phyloP scores from a whole-genome alignment of 2,329 filamentous ascomycete genomes.

The Didymella arachidicola region DNA sequence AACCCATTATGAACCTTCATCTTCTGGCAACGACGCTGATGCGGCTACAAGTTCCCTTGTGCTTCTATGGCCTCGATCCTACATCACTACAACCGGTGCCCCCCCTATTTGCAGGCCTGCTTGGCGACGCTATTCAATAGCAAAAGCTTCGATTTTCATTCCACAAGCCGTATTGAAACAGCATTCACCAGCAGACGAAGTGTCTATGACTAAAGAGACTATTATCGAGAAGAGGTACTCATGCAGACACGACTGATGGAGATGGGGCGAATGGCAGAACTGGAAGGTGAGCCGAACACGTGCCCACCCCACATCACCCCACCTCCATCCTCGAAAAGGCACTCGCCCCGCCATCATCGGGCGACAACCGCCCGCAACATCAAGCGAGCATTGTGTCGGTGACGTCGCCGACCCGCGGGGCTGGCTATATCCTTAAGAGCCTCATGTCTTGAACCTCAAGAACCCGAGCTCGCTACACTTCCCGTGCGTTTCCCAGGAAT shows the following conservation, averaged over 20 bases:
- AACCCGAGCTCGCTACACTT: background rate
- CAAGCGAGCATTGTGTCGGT: constrained; percentile 21
- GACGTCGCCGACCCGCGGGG: constrained; percentile 25
- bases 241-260: background rate
- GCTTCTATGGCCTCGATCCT: too few relatives aligned
- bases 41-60: too few relatives aligned
- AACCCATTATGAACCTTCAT: too few relatives aligned
- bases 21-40: too few relatives aligned
- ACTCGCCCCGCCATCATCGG: constrained; percentile 25
- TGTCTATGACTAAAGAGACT: too few relatives aligned
- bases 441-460: constrained; percentile 9
- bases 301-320: constrained; percentile 13
- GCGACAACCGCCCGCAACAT: constrained; percentile 35
- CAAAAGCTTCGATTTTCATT: too few relatives aligned
- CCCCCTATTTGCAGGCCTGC: too few relatives aligned
- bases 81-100: too few relatives aligned
- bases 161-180: too few relatives aligned
- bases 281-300: constrained; percentile 26
- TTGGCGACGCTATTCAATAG: too few relatives aligned
- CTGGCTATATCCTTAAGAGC: constrained; percentile 7
- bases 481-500: background rate
- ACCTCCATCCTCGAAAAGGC: constrained; percentile 14
- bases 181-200: too few relatives aligned
- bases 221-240: too few relatives aligned
- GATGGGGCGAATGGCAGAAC: background rate